Conservation (phyloP, 2,329 filamentous ascomycete species). For the Xenoacremonium recifei region DNA sequence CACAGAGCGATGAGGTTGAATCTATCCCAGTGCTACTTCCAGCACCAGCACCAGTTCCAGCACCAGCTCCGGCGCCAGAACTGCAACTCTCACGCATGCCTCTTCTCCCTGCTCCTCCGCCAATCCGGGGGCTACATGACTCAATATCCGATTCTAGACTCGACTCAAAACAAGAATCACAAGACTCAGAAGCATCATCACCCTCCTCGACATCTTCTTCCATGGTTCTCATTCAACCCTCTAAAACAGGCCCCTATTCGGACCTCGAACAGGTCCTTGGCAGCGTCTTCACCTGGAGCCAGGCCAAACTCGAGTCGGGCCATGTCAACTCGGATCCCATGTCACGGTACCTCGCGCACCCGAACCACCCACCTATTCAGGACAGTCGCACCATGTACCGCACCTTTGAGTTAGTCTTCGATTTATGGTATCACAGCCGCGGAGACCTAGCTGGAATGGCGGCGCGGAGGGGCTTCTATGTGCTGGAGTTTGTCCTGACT, state of each 20-base stretch:
- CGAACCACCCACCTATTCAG: slow-evolving; percentile 34
- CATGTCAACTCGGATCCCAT: slow-evolving; percentile 31
- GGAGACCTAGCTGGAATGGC: slow-evolving; percentile 36
- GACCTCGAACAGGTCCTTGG: slow-evolving; percentile 33
- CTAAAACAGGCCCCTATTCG: slow-evolving; percentile 24
- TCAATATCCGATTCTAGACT: too few relatives aligned
- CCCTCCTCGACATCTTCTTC: too few relatives aligned
- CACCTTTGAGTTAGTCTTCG: slow-evolving; percentile 37
- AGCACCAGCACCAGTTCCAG: too few relatives aligned
- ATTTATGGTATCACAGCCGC: slow-evolving; percentile 35
- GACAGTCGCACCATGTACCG: slow-evolving; percentile 40
- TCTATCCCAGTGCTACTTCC: too few relatives aligned
- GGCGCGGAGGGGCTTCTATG: slow-evolving; percentile 33
- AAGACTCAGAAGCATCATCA: too few relatives aligned
- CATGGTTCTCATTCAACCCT: slow-evolving; percentile 20
- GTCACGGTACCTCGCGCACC: slow-evolving; percentile 34
- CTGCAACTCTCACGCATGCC: too few relatives aligned
- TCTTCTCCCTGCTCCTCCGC: too few relatives aligned
- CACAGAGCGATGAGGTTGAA: too few relatives aligned
- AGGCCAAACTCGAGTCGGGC: slow-evolving; percentile 32
- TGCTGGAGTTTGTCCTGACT: slow-evolving; percentile 35
- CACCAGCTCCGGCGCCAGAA: too few relatives aligned
- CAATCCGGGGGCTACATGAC: too few relatives aligned
- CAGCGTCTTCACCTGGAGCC: slow-evolving; percentile 34
- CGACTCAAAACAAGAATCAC: too few relatives aligned